Base-by-base conservation (phyloP, 352 stramenopile species). In the Pythium sukuiense region DNA sequence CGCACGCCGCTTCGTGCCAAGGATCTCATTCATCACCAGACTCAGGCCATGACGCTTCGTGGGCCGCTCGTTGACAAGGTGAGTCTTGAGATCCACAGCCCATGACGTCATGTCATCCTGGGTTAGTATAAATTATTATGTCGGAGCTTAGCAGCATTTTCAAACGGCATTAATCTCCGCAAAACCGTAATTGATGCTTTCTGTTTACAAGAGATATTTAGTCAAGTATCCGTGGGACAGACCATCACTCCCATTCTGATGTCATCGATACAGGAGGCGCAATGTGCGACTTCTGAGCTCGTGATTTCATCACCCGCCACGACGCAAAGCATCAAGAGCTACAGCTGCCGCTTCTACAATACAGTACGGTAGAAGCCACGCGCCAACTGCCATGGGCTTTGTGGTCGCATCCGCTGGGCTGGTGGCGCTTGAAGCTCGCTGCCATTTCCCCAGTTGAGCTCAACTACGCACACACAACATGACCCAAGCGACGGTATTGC, bases 301-400 rank as follows among this genome's bases (percentile, higher is more conserved):
- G 33, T 49, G 54, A 59, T 49, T 59, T 59, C 54, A 59, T 59
- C 54, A 59, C 54, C 48, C 30, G 6, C 27, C 33, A 37, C 7
- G 14, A 4, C 16, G 6, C 16, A 41, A 30, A 13, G 16, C 12
- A 24, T 24, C 20, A 24, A 24, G 20, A 24, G 20, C 20, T 11
- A 27, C n/a, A 6, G n/a, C 11, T 20, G 30, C 30, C 3, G 16
- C 33, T 59, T 8, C 14, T 12, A 35, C 33, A 30, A 3, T n/a
- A 33, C 18, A n/a, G 53, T 35, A 57, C 9, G 32, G 54, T 20
- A 30, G 45, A 30, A 52, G 18, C 45, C 11, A 2, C 13, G 16
- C 39, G 14, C 0, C 37, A 3, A 9, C 24, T n/a, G 6, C 8
- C 49, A 35, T 37, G 53, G 11, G 20, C 18, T 3, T 12, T 45